Conservation (phyloP, 495 filamentous ascomycete genomes). For the Rhizodiscina lignyota region DNA sequence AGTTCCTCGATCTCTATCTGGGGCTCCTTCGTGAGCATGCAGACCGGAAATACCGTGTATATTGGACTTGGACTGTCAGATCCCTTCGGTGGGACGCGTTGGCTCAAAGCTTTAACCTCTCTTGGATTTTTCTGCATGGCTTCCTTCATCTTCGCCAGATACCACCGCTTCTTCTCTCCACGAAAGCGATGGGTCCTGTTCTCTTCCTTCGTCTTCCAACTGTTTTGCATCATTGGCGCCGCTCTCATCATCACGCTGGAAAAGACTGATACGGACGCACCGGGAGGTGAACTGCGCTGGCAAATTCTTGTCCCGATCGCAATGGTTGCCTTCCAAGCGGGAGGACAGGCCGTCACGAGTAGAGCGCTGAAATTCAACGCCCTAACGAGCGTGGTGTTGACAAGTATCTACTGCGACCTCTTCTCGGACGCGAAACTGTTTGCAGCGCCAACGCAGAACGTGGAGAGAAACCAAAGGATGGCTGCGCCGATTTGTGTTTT, state of each 20-base stretch:
- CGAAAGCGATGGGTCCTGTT: conserved; percentile 45
- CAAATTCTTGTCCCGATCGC: conserved; percentile 41
- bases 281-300: conserved; percentile 28
- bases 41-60: conserved; percentile 61
- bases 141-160: conserved; percentile 42
- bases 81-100: conserved; percentile 35
- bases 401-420: conserved; percentile 54
- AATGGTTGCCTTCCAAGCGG: conserved; percentile 51
- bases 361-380: conserved; percentile 43
- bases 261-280: conserved; percentile 20
- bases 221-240: conserved; percentile 33
- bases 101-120: conserved; percentile 49
- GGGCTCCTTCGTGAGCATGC: conserved; percentile 67
- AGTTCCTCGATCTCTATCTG: conserved; percentile 54
- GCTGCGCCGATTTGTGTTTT: conserved; percentile 42
- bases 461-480: conserved; percentile 39
- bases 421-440: conserved; percentile 46
- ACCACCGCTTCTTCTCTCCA: conserved; percentile 39
- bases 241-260: conserved; percentile 38
- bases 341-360: conserved; percentile 53
- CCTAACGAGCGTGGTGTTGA: conserved; percentile 53
- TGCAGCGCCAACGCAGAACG: conserved; percentile 24
- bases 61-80: conserved; percentile 46
- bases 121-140: conserved; percentile 51
- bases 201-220: conserved; percentile 40